Base-by-base conservation (phyloP, 2,329 filamentous ascomycete species). In the Aureobasidium sp. region DNA sequence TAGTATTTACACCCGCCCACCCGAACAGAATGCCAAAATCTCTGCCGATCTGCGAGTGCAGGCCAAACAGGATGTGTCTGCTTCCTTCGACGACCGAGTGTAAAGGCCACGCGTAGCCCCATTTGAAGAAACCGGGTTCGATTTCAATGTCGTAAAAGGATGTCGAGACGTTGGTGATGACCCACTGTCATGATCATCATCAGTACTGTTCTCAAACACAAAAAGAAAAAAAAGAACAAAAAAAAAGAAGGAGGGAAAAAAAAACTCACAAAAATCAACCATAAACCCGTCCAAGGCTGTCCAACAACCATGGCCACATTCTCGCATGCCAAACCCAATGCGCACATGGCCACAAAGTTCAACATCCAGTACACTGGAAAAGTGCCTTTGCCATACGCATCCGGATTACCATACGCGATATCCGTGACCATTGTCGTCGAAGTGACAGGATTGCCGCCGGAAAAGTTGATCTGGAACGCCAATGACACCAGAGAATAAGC, bases 271-370 rank as follows among this genome's bases (percentile, higher is more conserved):
- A 83, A 84, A 53, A 85, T 83, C 2, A 86, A 66, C 74, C 81
- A 86, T 0, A 83, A 63, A 0, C 79, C 74, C 48, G 73, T 77
- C 80, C 80, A 85, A 0, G 79, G 81, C 59, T 77, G 71, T 0
- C 79, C 80, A 4, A 85, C 68, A 2, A 84, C 60, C 77, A 83
- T 84, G 0, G 78, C 78, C 24, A 81, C 75, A 59, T 85, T 85
- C 67, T 85, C 81, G 61, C 79, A 83, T 0, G 81, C 79, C 2
- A 85, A 66, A 0, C 81, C 82, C 1, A 85, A 61, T 0, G 81
- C 80, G 7, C 73, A 70, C 81, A 85, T 85, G 7, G 81, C 81
- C 0, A 78, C 67, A 62, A 74, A 82, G 53, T 82, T 81, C 21
- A 82, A 58, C 58, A 63, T 60, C 62, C 62, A 65, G 60, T 83